Percentiles rank a stretch among this genome's conserved stretches.
Conservation (phyloP, 1,284 basidiomycete species). For the Trametes versicolor region DNA sequence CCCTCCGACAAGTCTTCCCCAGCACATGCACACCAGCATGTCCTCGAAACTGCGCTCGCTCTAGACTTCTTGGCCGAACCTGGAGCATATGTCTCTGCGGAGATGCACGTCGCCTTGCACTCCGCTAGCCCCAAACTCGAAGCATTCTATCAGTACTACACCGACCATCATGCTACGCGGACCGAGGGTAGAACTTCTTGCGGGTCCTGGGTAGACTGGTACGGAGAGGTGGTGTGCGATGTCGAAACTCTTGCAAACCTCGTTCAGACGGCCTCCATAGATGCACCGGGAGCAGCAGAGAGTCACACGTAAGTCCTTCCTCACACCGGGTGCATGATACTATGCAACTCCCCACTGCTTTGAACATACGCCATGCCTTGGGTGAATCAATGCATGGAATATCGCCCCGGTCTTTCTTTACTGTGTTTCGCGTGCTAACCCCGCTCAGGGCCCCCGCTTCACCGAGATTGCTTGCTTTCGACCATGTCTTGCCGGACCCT, state of each 20-base stretch:
- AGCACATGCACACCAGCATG: conserved; percentile 63
- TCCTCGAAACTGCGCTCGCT: conserved; percentile 59
- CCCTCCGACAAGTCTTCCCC: conserved; percentile 48
- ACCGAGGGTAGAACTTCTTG: conserved; percentile 50
- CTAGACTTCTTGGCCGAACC: conserved; percentile 59
- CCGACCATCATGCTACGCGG: conserved; percentile 47
- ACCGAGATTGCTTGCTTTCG: conserved; percentile 71
- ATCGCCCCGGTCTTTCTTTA: too few relatives aligned
- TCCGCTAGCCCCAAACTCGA: conserved; percentile 76
- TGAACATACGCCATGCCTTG: too few relatives aligned
- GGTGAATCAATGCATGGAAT: too few relatives aligned
- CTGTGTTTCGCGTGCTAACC: background rate
- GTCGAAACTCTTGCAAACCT: conserved; percentile 68
- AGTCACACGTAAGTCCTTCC: conserved; percentile 40
- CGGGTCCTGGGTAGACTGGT: conserved; percentile 91
- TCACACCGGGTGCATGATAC: background rate
- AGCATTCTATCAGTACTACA: conserved; percentile 76
- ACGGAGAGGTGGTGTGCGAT: conserved; percentile 80
- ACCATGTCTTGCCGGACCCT: conserved; percentile 69
- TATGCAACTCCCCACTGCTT: background rate
- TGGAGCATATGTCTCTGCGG: conserved; percentile 59
- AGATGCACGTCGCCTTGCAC: conserved; percentile 75
- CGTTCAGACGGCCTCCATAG: conserved; percentile 64
- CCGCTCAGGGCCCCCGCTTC: conserved; percentile 27
- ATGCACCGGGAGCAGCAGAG: conserved; percentile 43